phyloP scores from a whole-genome alignment of 805 yeast genomes.

The Komagataella mondaviorum region DNA sequence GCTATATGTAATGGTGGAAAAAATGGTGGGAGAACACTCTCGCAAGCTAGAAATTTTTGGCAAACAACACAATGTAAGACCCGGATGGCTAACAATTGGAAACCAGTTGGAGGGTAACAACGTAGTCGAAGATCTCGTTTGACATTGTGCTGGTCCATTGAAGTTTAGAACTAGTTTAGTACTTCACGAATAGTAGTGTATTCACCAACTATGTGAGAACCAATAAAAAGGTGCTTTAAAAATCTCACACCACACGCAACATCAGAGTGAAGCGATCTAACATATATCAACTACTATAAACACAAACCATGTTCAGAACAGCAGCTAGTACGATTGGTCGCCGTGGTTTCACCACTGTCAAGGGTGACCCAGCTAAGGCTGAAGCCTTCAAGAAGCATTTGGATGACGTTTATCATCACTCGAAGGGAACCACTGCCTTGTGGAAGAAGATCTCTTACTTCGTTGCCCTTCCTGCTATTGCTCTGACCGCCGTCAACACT shows the following conservation, averaged over 20 bases:
- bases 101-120: conserved; percentile 55
- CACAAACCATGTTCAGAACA: background rate
- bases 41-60: conserved; percentile 86
- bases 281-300: background rate
- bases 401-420: conserved; percentile 67
- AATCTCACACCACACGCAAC: background rate
- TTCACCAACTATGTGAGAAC: conserved; percentile 28
- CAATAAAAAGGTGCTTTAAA: conserved; percentile 18
- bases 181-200: background rate
- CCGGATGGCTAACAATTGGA: conserved; percentile 86
- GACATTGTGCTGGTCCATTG: too few relatives aligned
- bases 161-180: background rate
- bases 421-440: conserved; percentile 54
- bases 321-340: conserved; percentile 10
- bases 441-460: conserved; percentile 81
- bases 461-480: conserved; percentile 75
- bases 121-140: conserved; percentile 27
- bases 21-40: conserved; percentile 66
- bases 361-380: conserved; percentile 50
- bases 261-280: background rate
- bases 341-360: conserved; percentile 16
- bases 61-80: conserved; percentile 69
- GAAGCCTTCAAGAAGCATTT: conserved; percentile 48
- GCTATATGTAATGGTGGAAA: conserved; percentile 70
- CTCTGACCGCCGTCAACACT: conserved; percentile 67